Conservation (phyloP, 1,284 basidiomycete species). For the Trichosporon coremiiforme region DNA sequence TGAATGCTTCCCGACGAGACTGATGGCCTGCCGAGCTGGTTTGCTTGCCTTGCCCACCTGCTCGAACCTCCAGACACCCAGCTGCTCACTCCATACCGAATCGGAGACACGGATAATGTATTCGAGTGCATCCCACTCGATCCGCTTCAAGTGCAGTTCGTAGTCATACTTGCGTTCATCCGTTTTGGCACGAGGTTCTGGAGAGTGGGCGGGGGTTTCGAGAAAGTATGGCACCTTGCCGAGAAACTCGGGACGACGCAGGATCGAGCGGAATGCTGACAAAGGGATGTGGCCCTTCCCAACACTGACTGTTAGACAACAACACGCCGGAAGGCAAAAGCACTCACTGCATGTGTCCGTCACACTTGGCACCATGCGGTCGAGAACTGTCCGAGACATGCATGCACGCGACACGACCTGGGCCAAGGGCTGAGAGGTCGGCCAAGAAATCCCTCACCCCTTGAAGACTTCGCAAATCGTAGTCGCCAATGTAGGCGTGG, state of each 20-base stretch:
- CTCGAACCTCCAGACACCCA: background rate
- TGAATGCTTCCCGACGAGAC: too few relatives aligned
- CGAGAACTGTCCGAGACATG: constrained; percentile 27
- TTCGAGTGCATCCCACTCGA: constrained; percentile 27
- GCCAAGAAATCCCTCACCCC: background rate
- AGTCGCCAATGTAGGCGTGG: constrained; percentile 30
- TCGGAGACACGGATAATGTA: constrained; percentile 19
- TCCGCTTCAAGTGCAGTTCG: constrained; percentile 5
- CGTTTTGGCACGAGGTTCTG: background rate
- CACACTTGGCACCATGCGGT: constrained; percentile 20
- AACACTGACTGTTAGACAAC: constrained; percentile 21
- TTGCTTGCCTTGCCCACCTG: too few relatives aligned
- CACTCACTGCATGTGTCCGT: constrained; percentile 27
- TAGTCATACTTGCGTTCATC: background rate
- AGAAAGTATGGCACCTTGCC: constrained; percentile 28
- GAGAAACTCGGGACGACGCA: constrained; percentile 19
- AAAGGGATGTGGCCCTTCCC: constrained; percentile 25
- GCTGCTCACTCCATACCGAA: background rate
- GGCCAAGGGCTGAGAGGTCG: background rate
- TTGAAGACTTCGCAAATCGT: background rate
- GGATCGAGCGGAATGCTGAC: constrained; percentile 21
- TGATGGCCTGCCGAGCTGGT: too few relatives aligned
- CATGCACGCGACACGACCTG: constrained; percentile 21
- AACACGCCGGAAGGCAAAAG: background rate
- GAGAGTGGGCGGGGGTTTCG: constrained; percentile 25